phyloP scores from a whole-genome alignment of 352 stramenopile species.

The Pythium chondricola region DNA sequence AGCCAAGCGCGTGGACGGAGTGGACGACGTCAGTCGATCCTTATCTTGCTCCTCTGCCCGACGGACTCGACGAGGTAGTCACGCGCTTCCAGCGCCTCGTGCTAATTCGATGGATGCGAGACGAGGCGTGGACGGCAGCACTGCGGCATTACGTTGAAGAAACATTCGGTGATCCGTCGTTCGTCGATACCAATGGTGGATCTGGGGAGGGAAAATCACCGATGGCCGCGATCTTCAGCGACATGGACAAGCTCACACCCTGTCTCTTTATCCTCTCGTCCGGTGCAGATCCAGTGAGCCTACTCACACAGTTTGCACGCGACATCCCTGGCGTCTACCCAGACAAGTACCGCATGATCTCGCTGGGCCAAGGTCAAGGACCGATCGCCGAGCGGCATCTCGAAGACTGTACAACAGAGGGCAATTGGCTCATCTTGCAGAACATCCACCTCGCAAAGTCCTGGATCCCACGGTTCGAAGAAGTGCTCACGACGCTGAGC shows the following conservation, averaged over 20 bases:
- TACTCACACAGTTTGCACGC: constrained; percentile 41
- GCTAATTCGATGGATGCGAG: constrained; percentile 50
- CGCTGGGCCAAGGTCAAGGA: constrained; percentile 72
- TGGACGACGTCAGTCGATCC: constrained; percentile 39
- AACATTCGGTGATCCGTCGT: constrained; percentile 21
- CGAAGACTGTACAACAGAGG: constrained; percentile 34
- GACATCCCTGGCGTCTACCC: constrained; percentile 23
- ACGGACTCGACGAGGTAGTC: constrained; percentile 24
- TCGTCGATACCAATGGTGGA: constrained; percentile 11
- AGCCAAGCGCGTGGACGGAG: constrained; percentile 29
- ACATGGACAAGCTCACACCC: constrained; percentile 57
- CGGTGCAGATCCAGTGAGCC: constrained; percentile 49
- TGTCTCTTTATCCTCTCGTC: constrained; percentile 76
- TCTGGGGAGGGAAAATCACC: constrained; percentile 1
- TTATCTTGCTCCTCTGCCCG: constrained; percentile 29
- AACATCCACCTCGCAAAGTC: constrained; percentile 75
- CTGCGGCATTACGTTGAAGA: constrained; percentile 35
- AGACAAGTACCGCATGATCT: constrained; percentile 52
- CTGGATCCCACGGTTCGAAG: constrained; percentile 65
- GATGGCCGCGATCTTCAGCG: constrained; percentile 45
- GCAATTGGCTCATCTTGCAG: constrained; percentile 65
- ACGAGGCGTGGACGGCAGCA: constrained; percentile 36
- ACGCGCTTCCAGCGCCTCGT: constrained; percentile 44
- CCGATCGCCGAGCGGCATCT: constrained; percentile 56
- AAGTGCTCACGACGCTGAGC: constrained; percentile 28